Evolutionary conservation across 345 rosid genomes (phyloP).

Genomic region (Arabis alpina): DNA sequence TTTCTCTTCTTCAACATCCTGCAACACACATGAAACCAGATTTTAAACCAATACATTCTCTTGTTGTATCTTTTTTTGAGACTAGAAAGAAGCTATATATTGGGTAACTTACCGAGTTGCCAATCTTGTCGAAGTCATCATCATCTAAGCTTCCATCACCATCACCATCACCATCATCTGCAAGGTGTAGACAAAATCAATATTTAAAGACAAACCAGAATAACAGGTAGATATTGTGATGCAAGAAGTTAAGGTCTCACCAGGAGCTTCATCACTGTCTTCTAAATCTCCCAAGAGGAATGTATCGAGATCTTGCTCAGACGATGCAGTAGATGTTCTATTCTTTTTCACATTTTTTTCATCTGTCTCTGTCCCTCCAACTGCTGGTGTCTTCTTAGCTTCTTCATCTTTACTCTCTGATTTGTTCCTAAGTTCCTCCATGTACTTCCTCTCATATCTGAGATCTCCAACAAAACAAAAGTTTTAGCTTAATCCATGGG

Average conservation of each 20-base stretch:
- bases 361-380: slow-evolving; percentile 46
- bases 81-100: slow-evolving; percentile 5
- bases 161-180: slow-evolving; percentile 64
- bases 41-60: slow-evolving; percentile 10
- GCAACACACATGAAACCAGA: slow-evolving; percentile 26
- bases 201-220: background rate
- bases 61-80: background rate
- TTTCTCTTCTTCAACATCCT: slow-evolving; percentile 79
- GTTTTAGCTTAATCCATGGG: too few species aligned
- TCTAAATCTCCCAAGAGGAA: slow-evolving; percentile 92
- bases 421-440: slow-evolving; percentile 73
- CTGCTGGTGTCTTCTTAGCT: slow-evolving; percentile 49
- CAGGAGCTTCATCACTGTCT: slow-evolving; percentile 81
- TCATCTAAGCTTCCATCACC: slow-evolving; percentile 68
- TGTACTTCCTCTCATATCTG: slow-evolving; percentile 74
- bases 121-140: slow-evolving; percentile 96
- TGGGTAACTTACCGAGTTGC: slow-evolving; percentile 68
- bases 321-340: slow-evolving; percentile 59
- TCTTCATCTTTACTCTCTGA: slow-evolving; percentile 63
- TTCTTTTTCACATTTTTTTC: slow-evolving; percentile 51
- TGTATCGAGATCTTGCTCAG: slow-evolving; percentile 87
- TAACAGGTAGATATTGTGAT: slow-evolving; percentile 8
- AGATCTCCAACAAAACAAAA: slow-evolving; percentile 5
- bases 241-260: slow-evolving; percentile 47
- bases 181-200: slow-evolving; percentile 28